Base-by-base conservation (phyloP, 1,139 yeast genomes). In the Pichia cactophila region DNA sequence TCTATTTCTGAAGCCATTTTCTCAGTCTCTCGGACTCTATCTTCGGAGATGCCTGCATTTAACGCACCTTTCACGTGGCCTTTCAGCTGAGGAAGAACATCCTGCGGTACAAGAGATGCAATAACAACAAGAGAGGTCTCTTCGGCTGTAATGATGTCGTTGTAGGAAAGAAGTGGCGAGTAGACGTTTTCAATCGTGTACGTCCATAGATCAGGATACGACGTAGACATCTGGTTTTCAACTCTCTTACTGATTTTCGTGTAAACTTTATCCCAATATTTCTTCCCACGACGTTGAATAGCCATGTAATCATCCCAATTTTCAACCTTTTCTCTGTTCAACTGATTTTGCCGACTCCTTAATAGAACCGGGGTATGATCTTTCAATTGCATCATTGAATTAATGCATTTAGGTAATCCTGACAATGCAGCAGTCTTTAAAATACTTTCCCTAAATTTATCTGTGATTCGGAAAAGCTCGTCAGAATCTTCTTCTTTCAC, bases 41-140 rank as follows among this genome's bases (percentile, higher is more conserved):
- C 86, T 42, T 65, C 63, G 4, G 86, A 71, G 10, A 86, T 86
- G 0, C 96, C 96, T 40, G 82, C 78, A 60, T 88, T 88, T 48
- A 82, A 53, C 0, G 96, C 96, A 0, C 97, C 97, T 61, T 75
- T 79, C 54, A 89, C 72, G 63, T 89, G 97, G 0, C 97, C 97
- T 67, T 87, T 87, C 56, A 89, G 72, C 61, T 89, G 96, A 0
- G 96, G 96, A 58, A 86, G 87, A n/a, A 89, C 96, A 64, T 89
- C 95, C 63, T 87, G 96, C 0, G 97, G 97, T 14, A 89, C 82
- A 59, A 90, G 73, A 54, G 90, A 76, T 1, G 95, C 84, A 33
- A 89, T 79, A 5, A 89, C 80, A 43, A 88, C 83, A 58, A 87
- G 65, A 39, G 92, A 81, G 0, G 96, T 84, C 55, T 88, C 96